phyloP scores from a whole-genome alignment of 768 basidiomycete species.

The Podaxis sp. region DNA sequence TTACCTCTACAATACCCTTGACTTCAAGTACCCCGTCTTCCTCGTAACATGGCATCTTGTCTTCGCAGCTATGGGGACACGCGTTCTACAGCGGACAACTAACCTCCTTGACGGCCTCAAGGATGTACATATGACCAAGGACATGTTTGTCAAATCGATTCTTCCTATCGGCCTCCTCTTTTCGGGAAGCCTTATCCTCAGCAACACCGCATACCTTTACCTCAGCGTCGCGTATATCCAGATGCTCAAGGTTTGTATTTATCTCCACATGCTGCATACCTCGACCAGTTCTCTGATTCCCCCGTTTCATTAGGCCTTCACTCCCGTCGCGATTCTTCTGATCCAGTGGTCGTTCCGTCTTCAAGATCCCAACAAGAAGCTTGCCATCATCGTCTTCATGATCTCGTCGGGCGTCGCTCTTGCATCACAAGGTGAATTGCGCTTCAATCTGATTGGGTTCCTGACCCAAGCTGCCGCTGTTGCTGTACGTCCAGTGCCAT shows the following conservation, averaged over 20 bases:
- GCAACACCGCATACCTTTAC: slow-evolving; percentile 91
- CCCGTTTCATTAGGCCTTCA: slow-evolving; percentile 66
- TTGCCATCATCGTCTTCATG: slow-evolving; percentile 83
- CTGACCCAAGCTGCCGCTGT: slow-evolving; percentile 86
- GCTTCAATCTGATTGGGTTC: slow-evolving; percentile 87
- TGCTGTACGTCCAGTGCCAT: slow-evolving; percentile 46
- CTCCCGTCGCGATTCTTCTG: slow-evolving; percentile 83
- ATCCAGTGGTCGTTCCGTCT: slow-evolving; percentile 92
- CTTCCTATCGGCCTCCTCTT: slow-evolving; percentile 93
- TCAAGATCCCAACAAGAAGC: slow-evolving; percentile 80
- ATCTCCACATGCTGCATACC: not conserved
- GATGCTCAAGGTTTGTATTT: slow-evolving; percentile 76
- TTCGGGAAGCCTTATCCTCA: slow-evolving; percentile 85
- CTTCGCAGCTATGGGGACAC: slow-evolving; percentile 81
- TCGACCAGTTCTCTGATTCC: not conserved
- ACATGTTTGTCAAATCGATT: slow-evolving; percentile 81
- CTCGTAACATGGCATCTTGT: slow-evolving; percentile 86
- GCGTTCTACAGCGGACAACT: slow-evolving; percentile 81
- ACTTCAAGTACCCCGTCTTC: slow-evolving; percentile 91
- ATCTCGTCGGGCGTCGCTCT: slow-evolving; percentile 90
- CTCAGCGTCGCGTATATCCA: slow-evolving; percentile 95
- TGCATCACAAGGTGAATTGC: slow-evolving; percentile 85
- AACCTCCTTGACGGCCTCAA: slow-evolving; percentile 73
- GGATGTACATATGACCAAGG: slow-evolving; percentile 76
- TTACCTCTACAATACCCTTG: slow-evolving; percentile 75